phyloP scores from a whole-genome alignment of 352 stramenopile genomes.

The Pythium aquatile region DNA sequence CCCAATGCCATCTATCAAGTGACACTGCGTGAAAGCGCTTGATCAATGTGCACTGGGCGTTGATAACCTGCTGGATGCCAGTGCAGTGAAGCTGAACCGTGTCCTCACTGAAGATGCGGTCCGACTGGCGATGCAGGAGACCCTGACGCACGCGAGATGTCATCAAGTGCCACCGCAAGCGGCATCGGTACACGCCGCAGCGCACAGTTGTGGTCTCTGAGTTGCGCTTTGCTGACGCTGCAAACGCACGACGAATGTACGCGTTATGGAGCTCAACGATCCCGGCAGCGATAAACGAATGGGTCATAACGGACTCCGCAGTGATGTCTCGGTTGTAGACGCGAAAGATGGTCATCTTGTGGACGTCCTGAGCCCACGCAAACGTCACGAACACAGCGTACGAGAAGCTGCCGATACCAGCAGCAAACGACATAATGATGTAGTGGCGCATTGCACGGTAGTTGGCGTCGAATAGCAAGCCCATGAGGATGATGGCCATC shows the following conservation, averaged over 20 bases:
- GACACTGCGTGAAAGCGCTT: neutral
- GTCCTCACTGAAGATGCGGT: neutral
- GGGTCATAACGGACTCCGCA: neutral
- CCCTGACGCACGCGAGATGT: neutral
- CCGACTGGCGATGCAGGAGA: neutral
- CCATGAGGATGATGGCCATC: neutral
- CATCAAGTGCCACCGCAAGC: neutral
- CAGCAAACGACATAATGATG: neutral
- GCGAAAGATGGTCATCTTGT: neutral
- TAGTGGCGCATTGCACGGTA: neutral
- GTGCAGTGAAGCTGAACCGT: conserved; percentile 3
- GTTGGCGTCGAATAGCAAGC: conserved; percentile 14
- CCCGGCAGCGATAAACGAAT: neutral
- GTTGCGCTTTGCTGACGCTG: neutral
- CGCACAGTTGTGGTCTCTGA: neutral
- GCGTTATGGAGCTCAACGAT: conserved; percentile 6
- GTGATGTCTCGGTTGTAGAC: conserved; percentile 4
- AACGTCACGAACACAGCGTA: conserved; percentile 2
- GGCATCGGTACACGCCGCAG: neutral
- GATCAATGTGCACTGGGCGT: neutral
- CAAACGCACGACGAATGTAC: conserved; percentile 6
- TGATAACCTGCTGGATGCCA: conserved; percentile 1
- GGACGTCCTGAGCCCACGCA: neutral
- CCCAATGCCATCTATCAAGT: neutral
- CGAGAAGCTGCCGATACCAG: neutral